Percentiles rank a stretch among this genome's conserved stretches.
Evolutionary conservation across 1,284 basidiomycete genomes (phyloP).

Genomic region (Cutaneotrichosporon cutaneum): DNA sequence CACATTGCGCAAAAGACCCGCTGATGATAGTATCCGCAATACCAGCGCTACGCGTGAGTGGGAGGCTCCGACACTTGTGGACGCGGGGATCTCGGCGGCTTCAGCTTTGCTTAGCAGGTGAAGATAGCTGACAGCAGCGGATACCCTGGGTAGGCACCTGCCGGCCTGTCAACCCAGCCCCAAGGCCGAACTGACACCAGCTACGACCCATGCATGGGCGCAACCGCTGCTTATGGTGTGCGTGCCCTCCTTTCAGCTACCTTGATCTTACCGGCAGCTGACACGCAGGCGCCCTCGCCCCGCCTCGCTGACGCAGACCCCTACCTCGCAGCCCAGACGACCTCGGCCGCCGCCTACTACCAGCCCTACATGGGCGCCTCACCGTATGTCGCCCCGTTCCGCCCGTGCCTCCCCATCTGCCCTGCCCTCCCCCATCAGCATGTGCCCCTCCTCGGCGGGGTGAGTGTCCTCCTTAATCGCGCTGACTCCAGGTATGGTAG

Average conservation of each 20-base stretch:
- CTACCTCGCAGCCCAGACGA: background rate
- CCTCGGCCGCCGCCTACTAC: background rate
- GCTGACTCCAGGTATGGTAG: constrained; percentile 1
- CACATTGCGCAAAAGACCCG: background rate
- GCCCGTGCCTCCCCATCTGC: background rate
- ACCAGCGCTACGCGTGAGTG: constrained; percentile 3
- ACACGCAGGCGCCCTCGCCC: background rate
- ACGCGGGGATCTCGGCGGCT: too few species aligned
- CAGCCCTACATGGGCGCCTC: background rate
- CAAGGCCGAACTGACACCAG: background rate
- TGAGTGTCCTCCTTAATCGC: background rate
- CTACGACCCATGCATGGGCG: background rate
- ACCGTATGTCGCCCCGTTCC: background rate
- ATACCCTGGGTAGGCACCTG: background rate
- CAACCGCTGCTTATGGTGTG: background rate
- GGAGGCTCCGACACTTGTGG: too few species aligned
- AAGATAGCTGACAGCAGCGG: background rate
- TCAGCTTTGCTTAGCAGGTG: background rate
- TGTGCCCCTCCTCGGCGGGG: background rate
- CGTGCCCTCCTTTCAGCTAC: background rate
- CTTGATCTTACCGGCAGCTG: background rate
- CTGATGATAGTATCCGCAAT: constrained; percentile 1
- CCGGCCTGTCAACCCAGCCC: too few species aligned
- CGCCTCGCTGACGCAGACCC: background rate
- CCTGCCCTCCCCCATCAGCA: background rate